Percentiles rank a stretch among this genome's conserved stretches.
Conservation (phyloP, 768 basidiomycete genomes). For the Naganishia vaughanmartiniae region DNA sequence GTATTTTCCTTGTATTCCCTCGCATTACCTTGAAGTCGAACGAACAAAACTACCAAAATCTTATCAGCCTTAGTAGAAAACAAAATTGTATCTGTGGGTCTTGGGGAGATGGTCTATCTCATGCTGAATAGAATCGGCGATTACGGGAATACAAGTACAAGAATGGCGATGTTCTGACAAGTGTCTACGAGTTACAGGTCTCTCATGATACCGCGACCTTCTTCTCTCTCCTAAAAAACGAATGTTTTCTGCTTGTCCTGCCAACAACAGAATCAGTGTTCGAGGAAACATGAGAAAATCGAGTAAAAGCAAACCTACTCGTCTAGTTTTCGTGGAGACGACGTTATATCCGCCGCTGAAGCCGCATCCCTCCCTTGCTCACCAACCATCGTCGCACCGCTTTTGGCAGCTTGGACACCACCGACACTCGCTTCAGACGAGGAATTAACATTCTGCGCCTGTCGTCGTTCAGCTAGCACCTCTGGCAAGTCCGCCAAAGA, state of each 20-base stretch:
- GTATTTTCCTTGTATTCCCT: not conserved
- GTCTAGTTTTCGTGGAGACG: not conserved
- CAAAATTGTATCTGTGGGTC: not conserved
- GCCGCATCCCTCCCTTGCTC: not conserved
- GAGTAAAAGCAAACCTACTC: not conserved
- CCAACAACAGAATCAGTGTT: not conserved
- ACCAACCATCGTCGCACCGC: not conserved
- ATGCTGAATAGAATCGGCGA: not conserved
- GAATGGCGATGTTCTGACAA: not conserved
- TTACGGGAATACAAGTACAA: not conserved
- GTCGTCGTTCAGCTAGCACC: too few species aligned
- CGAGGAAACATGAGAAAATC: too few species aligned
- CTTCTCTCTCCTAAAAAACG: constrained; percentile 5
- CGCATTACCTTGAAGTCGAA: not conserved
- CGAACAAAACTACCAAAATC: not conserved
- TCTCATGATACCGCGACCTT: not conserved
- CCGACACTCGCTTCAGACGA: not conserved
- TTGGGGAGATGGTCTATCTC: not conserved
- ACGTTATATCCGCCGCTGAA: not conserved
- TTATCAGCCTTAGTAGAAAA: not conserved
- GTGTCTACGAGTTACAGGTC: not conserved
- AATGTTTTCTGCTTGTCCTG: constrained; percentile 7
- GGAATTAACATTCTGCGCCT: not conserved
- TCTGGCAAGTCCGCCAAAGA: not conserved
- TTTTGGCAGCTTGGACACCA: not conserved